These are phyloP conservation scores for Hemileia vastatrix DNA, from an alignment of 1,284 basidiomycete species.

Conservation along the genomic window DNA sequence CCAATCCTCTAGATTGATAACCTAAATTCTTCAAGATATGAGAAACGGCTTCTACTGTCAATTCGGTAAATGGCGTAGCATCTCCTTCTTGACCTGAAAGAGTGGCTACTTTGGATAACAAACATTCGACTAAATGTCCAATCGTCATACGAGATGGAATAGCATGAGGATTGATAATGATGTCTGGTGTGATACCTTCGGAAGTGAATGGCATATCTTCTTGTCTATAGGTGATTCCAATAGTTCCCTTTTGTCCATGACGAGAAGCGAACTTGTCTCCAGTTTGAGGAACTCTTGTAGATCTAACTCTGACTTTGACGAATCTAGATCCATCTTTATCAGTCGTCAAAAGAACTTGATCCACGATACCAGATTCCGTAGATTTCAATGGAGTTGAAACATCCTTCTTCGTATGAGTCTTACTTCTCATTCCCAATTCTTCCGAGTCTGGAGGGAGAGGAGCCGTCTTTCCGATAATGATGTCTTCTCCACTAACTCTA, in stretches of 20 bases:
- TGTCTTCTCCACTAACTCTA: slow-evolving; percentile 89
- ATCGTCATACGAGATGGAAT: slow-evolving; percentile 99
- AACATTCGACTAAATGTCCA: slow-evolving; percentile 96
- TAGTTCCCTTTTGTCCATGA: slow-evolving; percentile 98
- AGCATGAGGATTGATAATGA: slow-evolving; percentile 98
- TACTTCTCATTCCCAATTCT: slow-evolving; percentile 89
- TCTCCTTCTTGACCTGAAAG: slow-evolving; percentile 93
- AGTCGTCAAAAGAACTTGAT: slow-evolving; percentile 92
- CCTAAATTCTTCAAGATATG: slow-evolving; percentile 68
- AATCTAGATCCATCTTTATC: slow-evolving; percentile 94
- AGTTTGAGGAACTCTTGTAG: slow-evolving; percentile 90
- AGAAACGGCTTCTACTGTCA: slow-evolving; percentile 92
- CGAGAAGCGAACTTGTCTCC: slow-evolving; percentile 99
- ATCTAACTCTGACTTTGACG: slow-evolving; percentile 91
- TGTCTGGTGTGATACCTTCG: slow-evolving; percentile 89
- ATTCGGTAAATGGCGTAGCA: slow-evolving; percentile 94
- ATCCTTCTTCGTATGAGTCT: slow-evolving; percentile 79
- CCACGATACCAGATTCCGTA: slow-evolving; percentile 93
- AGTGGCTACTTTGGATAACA: slow-evolving; percentile 90
- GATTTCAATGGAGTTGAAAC: slow-evolving; percentile 95
- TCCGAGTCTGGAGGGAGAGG: slow-evolving; percentile 93
- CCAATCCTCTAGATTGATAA: slow-evolving; percentile 86
- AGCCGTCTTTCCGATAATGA: slow-evolving; percentile 98
- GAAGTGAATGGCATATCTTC: slow-evolving; percentile 99
- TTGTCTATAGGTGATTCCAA: slow-evolving; percentile 96